Conservation (phyloP, 2,329 filamentous ascomycete species). For the Epichloe gansuensis region DNA sequence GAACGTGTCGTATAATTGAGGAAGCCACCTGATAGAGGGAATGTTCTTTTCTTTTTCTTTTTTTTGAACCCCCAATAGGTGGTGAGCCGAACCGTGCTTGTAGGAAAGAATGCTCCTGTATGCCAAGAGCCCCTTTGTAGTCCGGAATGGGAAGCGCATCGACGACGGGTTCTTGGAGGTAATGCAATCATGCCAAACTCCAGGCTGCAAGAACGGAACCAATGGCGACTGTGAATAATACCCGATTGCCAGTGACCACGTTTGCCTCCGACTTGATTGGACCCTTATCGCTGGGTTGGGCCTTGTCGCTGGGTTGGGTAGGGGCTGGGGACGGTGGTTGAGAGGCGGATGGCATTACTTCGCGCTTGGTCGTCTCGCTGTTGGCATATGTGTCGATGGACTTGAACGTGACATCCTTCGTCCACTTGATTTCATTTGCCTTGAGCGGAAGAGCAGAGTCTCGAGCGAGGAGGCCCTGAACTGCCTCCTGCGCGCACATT, state of each 20-base stretch:
- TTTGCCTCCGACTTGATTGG: conserved; percentile 1
- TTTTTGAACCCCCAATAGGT: too few relatives aligned
- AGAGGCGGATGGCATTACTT: neutral
- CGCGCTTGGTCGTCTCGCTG: conserved; percentile 6
- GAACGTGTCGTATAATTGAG: neutral
- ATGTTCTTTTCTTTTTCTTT: too few relatives aligned
- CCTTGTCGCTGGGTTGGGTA: neutral
- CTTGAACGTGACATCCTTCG: conserved; percentile 9
- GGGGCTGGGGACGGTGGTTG: neutral
- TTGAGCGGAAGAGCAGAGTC: conserved; percentile 32
- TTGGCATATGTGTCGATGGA: conserved; percentile 9
- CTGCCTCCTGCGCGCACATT: conserved; percentile 51
- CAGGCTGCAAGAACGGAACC: neutral
- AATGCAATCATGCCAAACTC: neutral
- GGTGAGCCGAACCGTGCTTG: too few relatives aligned
- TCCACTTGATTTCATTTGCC: conserved; percentile 32
- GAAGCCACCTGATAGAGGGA: too few relatives aligned
- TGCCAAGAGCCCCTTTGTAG: too few relatives aligned
- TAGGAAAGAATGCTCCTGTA: too few relatives aligned
- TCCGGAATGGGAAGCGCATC: too few relatives aligned
- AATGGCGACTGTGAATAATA: neutral
- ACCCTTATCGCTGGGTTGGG: neutral
- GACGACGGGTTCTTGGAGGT: too few relatives aligned
- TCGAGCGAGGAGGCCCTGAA: conserved; percentile 45
- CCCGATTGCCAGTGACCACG: neutral